phyloP scores from a whole-genome alignment of 208 protist genomes.

The Trypanosoma grayi region DNA sequence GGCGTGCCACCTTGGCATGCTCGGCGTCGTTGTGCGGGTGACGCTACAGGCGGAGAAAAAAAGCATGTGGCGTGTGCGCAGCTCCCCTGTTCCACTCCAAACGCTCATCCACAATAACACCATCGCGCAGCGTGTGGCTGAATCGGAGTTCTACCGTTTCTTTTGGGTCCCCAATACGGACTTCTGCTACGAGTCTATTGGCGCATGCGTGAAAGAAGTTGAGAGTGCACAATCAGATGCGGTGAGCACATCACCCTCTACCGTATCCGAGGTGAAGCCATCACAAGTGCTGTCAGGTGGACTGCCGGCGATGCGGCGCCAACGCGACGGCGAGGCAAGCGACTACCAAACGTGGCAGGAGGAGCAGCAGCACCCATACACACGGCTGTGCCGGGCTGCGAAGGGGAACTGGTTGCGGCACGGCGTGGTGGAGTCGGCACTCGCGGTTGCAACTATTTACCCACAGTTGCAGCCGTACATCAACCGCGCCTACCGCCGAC shows the following conservation, averaged over 20 bases:
- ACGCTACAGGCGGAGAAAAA: slow-evolving; percentile 51
- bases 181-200: slow-evolving; percentile 69
- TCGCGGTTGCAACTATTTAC: slow-evolving; percentile 37
- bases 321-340: no score
- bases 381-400: slow-evolving; percentile 16
- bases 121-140: slow-evolving; percentile 29
- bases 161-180: slow-evolving; percentile 83
- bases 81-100: slow-evolving; percentile 36
- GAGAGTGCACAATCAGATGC: not conserved
- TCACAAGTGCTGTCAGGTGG: no score
- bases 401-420: slow-evolving; percentile 58
- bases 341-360: slow-evolving; percentile 23
- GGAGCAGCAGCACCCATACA: slow-evolving; percentile 3
- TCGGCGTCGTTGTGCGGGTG: slow-evolving; percentile 66
- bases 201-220: slow-evolving; percentile 25
- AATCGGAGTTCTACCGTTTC: slow-evolving; percentile 64
- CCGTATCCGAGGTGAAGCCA: no score
- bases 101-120: slow-evolving; percentile 32
- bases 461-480: slow-evolving; percentile 58
- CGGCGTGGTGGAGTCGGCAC: slow-evolving; percentile 45
- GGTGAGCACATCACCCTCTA: not conserved
- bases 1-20: slow-evolving; percentile 60
- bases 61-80: slow-evolving; percentile 45
- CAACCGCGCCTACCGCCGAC: slow-evolving; percentile 44
- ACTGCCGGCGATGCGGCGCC: no score